Conservation (phyloP, 192 early-diverging fungal species). For the Rhizoclosmatium sp. region DNA sequence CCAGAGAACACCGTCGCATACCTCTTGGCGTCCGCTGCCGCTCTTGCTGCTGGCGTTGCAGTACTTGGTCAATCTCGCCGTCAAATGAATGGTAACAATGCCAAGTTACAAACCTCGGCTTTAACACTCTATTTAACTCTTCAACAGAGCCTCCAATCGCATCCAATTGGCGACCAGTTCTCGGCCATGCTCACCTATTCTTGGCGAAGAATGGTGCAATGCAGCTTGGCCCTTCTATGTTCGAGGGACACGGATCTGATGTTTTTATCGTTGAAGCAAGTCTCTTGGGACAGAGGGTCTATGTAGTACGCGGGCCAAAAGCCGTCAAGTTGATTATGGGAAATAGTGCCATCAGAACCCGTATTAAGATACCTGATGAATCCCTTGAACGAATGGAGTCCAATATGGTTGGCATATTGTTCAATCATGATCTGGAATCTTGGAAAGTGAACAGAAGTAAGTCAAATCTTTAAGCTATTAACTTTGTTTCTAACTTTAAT, state of each 20-base stretch:
- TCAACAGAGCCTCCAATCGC: too few relatives aligned
- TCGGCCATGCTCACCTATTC: too few relatives aligned
- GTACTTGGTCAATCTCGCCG: too few relatives aligned
- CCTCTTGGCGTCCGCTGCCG: too few relatives aligned
- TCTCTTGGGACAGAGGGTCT: neutral
- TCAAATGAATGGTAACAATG: too few relatives aligned
- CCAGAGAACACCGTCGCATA: too few relatives aligned
- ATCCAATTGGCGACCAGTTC: too few relatives aligned
- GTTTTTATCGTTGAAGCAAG: neutral
- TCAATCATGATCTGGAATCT: neutral
- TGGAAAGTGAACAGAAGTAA: constrained; percentile 4
- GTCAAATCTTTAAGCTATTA: neutral
- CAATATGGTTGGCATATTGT: neutral
- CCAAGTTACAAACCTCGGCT: too few relatives aligned
- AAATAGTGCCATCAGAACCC: neutral
- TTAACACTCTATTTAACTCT: too few relatives aligned
- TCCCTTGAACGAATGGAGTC: neutral
- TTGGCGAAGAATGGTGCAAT: too few relatives aligned
- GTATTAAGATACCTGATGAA: neutral
- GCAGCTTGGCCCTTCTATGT: too few relatives aligned
- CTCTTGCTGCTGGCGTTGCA: too few relatives aligned
- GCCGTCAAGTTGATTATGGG: neutral
- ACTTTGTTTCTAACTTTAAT: neutral
- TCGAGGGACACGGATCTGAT: neutral
- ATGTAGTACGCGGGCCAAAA: neutral